These are phyloP conservation scores for Metschnikowia shivogae DNA, from an alignment of 805 yeast species.

Conservation along the genomic window DNA sequence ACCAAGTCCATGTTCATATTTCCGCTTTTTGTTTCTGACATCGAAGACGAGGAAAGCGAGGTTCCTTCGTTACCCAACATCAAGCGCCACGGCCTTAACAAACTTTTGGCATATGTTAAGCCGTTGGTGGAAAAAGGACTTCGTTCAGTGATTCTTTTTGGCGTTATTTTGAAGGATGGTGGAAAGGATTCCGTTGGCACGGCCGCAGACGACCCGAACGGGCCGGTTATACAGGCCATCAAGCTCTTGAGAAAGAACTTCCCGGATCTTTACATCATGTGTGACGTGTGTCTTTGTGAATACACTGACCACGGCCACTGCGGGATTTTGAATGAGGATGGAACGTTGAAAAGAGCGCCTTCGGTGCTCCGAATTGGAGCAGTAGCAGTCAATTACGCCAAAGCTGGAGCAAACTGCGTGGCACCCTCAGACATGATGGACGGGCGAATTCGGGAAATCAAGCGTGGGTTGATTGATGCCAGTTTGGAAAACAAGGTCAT, in stretches of 20 bases:
- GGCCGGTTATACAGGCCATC: constrained; percentile 85
- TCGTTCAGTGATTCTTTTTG: constrained; percentile 82
- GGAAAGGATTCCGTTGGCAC: constrained; percentile 80
- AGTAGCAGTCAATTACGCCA: constrained; percentile 92
- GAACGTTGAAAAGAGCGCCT: constrained; percentile 68
- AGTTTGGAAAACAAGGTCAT: constrained; percentile 83
- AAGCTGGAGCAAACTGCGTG: constrained; percentile 92
- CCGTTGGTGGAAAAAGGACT: constrained; percentile 76
- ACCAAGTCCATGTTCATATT: constrained; percentile 86
- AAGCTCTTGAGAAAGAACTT: constrained; percentile 58
- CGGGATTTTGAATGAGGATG: constrained; percentile 85
- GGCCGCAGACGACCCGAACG: constrained; percentile 92
- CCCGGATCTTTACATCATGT: constrained; percentile 82
- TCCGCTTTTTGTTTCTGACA: constrained; percentile 83
- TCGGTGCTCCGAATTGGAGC: constrained; percentile 85
- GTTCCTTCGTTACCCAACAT: constrained; percentile 85
- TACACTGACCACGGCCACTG: constrained; percentile 98
- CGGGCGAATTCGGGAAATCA: constrained; percentile 87
- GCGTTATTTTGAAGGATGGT: constrained; percentile 76
- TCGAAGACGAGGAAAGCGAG: constrained; percentile 69
- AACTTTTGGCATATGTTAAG: constrained; percentile 65
- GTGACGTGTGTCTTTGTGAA: constrained; percentile 96
- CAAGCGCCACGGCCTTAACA: constrained; percentile 80
- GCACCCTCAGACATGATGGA: constrained; percentile 99
- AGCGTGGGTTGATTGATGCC: constrained; percentile 73